Evolutionary conservation across 495 filamentous ascomycete genomes (phyloP), one percentile per base, ranked within the genome.

Genomic region (Aspergillus heteromorphus): DNA sequence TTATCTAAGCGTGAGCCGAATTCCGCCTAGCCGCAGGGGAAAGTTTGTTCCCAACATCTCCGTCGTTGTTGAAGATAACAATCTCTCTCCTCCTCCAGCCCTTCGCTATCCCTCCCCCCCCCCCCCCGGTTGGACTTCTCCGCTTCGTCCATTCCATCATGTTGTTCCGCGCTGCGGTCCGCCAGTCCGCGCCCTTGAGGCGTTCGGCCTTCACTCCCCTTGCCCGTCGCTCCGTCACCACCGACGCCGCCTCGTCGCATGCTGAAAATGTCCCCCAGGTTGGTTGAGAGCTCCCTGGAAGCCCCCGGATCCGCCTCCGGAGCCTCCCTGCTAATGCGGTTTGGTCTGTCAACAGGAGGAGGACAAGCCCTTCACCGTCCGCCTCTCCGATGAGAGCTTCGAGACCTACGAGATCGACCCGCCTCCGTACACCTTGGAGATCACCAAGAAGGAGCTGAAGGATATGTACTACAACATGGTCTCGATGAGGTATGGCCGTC

Each of bases 391-490:
- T 63, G 92, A 97, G 87, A 91, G 88, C 79, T 98, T 97, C 80
- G 93, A 98, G 82, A 97, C 92, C 55, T 98, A 97, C 77, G 90
- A 97, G 79, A 84, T 97, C 71, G 92, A 97, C 76, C 92, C 91
- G 48, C 95, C 95, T 19, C 76, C 88, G 16, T 95, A 96, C 77
- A 91, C 89, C 50, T 73, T 97, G 63, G 79, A 90, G 60, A 88
- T 91, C 60, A 97, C 93, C 60, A 98, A 98, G 84, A 88, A 86
- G 76, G 87, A 97, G 79, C 78, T 98, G 65, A 96, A 95, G 85
- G 80, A 93, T 82, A 97, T 98, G 86, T 98, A 98, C 80, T 83
- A 84, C 68, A 91, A 98, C 69, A 97, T 98, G 95, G 93, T 97
- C 31, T 76, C 83, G 45, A 84, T 92, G 62, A 80, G 92, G 92